Percentiles rank a stretch among this genome's conserved stretches.
Conservation (phyloP, 257 asterid genomes). For the Plantago ovata region DNA sequence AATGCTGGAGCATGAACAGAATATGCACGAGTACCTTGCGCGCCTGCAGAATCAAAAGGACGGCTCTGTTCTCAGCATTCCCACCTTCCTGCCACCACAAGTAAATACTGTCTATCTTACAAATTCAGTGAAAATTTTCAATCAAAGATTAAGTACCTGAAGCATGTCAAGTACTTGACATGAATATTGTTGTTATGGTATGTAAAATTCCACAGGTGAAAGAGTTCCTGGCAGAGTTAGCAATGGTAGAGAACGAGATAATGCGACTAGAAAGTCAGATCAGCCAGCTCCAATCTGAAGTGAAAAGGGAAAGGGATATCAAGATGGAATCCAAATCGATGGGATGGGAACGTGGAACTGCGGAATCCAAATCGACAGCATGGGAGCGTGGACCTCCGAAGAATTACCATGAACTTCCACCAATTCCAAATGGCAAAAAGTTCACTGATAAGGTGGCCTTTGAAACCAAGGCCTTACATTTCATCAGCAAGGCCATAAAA, state of each 20-base stretch:
- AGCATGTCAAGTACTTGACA: no score
- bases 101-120: constrained; percentile 21
- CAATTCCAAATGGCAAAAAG: constrained; percentile 24
- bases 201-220: constrained; percentile 44
- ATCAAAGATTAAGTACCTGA: not conserved
- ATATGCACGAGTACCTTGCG: constrained; percentile 60
- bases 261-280: constrained; percentile 60
- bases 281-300: constrained; percentile 48
- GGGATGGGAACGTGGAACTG: constrained; percentile 25
- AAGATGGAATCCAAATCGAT: constrained; percentile 25
- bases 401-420: constrained; percentile 27
- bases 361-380: constrained; percentile 24
- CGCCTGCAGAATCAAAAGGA: constrained; percentile 41
- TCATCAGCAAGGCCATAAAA: constrained; percentile 80
- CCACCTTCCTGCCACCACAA: constrained; percentile 68
- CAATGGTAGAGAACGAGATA: constrained; percentile 75
- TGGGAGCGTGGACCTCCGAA: constrained; percentile 22
- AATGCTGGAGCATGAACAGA: constrained; percentile 74
- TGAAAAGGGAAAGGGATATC: constrained; percentile 36
- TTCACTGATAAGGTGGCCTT: constrained; percentile 36
- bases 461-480: constrained; percentile 72
- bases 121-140: not conserved
- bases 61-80: constrained; percentile 45
- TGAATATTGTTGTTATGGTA: not conserved
- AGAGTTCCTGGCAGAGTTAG: constrained; percentile 59